These are phyloP conservation scores for Nadsonia starkeyi-henricii DNA, from an alignment of 1,139 yeast genomes.

Conservation along the genomic window DNA sequence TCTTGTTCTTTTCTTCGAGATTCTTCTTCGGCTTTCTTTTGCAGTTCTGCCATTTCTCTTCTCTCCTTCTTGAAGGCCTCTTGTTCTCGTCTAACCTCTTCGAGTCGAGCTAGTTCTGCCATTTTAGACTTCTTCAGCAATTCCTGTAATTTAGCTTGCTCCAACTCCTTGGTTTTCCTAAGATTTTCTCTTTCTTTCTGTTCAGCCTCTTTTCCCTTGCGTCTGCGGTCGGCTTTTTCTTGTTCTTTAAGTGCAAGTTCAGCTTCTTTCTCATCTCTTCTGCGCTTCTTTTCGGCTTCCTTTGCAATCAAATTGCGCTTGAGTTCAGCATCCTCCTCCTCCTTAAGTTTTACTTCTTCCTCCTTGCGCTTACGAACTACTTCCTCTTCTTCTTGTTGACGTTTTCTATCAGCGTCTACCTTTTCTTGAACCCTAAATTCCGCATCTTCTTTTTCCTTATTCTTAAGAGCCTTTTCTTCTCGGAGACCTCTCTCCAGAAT, in stretches of 20 bases:
- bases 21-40: neutral
- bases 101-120: neutral
- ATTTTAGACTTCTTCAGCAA: neutral
- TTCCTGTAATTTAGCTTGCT: too few species aligned
- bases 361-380: neutral
- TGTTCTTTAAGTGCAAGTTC: neutral
- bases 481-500: constrained; percentile 1
- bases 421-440: neutral
- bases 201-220: constrained; percentile 1
- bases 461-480: neutral
- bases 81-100: constrained; percentile 1
- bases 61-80: neutral
- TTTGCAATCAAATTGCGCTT: neutral
- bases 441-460: neutral
- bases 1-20: neutral
- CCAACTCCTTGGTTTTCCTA: too few species aligned
- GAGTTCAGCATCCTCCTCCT: constrained; percentile 1
- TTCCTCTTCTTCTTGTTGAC: neutral
- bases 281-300: neutral
- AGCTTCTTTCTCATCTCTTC: neutral
- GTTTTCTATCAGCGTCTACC: neutral
- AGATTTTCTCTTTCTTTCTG: neutral
- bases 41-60: neutral
- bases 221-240: neutral
- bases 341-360: constrained; percentile 2